Evolutionary conservation across 352 stramenopile genomes (phyloP).

Genomic region (Phytopythium chamaehyphon): DNA sequence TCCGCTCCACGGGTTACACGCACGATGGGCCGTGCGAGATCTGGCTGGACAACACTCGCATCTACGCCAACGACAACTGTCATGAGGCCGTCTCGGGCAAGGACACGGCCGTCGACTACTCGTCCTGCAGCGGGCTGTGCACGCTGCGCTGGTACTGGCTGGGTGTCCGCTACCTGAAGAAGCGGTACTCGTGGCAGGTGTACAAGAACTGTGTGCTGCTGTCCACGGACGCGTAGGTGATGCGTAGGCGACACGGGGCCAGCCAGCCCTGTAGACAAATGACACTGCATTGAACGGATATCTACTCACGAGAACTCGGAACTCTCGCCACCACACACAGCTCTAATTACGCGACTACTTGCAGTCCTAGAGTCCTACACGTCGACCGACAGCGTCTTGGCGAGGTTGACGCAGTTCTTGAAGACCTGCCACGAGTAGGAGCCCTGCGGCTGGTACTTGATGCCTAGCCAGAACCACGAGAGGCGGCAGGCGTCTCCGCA

Average conservation of each 20-base stretch:
- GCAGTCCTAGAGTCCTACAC: too few relatives aligned
- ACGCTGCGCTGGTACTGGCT: slow-evolving; percentile 42
- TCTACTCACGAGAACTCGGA: too few relatives aligned
- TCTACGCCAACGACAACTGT: slow-evolving; percentile 32
- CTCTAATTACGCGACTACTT: too few relatives aligned
- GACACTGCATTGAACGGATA: too few relatives aligned
- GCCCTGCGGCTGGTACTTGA: slow-evolving; percentile 39
- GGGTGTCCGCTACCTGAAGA: slow-evolving; percentile 33
- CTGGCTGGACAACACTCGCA: slow-evolving; percentile 34
- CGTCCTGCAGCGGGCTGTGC: slow-evolving; percentile 27
- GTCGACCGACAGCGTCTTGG: too few relatives aligned
- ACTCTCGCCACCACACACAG: too few relatives aligned
- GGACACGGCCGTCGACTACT: slow-evolving; percentile 32
- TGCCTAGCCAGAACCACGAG: slow-evolving; percentile 52
- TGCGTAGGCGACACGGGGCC: too few relatives aligned
- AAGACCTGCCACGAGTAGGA: slow-evolving; percentile 60
- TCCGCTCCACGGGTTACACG: slow-evolving; percentile 33
- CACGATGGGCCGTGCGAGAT: slow-evolving; percentile 41
- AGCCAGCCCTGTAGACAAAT: too few relatives aligned
- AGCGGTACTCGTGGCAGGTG: slow-evolving; percentile 52
- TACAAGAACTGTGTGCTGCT: slow-evolving; percentile 47
- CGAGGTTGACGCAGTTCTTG: slow-evolving; percentile 48
- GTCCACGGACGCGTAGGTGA: slow-evolving; percentile 2
- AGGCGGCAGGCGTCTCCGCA: slow-evolving; percentile 40
- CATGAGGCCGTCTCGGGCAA: slow-evolving; percentile 30